A percentile compares a stretch with the other conserved stretches of the same genome.
Conservation (phyloP, 352 stramenopile genomes). For the Aphanomyces cochlioides region DNA sequence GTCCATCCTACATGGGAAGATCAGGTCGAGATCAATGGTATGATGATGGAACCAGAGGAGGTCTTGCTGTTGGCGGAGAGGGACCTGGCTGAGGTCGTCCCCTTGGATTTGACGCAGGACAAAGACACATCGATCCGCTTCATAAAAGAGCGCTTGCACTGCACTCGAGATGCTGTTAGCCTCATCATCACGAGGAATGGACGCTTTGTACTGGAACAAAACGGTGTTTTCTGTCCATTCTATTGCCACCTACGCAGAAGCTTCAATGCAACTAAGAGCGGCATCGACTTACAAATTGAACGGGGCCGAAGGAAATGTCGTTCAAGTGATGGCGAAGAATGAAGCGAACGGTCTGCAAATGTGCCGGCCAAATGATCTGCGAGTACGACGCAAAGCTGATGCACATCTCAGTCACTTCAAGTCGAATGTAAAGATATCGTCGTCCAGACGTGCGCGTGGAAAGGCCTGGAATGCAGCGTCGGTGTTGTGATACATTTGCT, state of each 20-base stretch:
- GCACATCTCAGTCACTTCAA: no score
- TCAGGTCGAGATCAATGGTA: no score
- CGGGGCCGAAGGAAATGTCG: no score
- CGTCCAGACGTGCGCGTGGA: neutral
- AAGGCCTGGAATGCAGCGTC: neutral
- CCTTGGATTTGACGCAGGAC: neutral
- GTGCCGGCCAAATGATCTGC: no score
- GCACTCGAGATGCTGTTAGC: no score
- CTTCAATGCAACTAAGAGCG: neutral
- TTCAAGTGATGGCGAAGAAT: no score
- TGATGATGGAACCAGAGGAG: neutral
- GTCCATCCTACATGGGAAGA: no score
- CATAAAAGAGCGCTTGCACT: neutral
- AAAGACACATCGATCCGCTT: neutral
- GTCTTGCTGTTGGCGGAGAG: neutral
- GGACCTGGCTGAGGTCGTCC: neutral
- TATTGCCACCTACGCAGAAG: neutral
- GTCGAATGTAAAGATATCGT: no score
- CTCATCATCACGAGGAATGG: neutral
- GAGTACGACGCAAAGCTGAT: no score
- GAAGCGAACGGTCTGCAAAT: no score
- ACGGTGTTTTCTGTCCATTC: slow-evolving; percentile 14
- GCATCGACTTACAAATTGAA: neutral
- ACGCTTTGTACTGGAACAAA: neutral
- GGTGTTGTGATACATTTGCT: neutral